These are phyloP conservation scores for Colletotrichum lindemuthianum DNA, from an alignment of 2,329 filamentous ascomycete species.

Conservation along the genomic window DNA sequence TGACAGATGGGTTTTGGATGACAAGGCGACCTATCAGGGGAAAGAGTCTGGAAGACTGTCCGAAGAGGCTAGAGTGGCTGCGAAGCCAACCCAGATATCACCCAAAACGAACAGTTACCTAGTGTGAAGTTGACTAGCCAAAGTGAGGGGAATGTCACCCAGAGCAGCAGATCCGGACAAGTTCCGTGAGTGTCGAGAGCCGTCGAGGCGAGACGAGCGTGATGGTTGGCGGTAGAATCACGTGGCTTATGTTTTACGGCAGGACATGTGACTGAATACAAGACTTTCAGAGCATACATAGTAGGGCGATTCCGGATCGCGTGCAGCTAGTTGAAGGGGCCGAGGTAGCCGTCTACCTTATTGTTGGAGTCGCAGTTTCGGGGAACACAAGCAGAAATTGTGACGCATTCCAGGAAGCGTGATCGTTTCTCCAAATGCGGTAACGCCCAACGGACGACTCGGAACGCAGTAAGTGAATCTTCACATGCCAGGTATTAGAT, in stretches of 20 bases:
- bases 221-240: conserved; percentile 5
- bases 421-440: conserved; percentile 12
- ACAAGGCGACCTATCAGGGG: no score
- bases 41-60: conserved; percentile 22
- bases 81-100: conserved; percentile 33
- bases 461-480: conserved; percentile 6
- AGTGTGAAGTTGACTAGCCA: conserved; percentile 1
- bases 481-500: conserved; percentile 29
- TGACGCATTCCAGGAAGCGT: conserved; percentile 28
- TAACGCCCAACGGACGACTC: conserved; percentile 28
- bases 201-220: conserved; percentile 1
- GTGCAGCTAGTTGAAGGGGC: conserved; percentile 3
- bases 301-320: conserved; percentile 17
- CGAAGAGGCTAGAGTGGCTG: conserved; percentile 35
- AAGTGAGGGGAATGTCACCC: background rate
- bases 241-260: background rate
- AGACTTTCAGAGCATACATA: conserved; percentile 9
- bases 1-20: background rate
- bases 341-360: conserved; percentile 14
- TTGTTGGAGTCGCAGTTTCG: conserved; percentile 17
- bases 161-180: conserved; percentile 15
- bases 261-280: conserved; percentile 28
- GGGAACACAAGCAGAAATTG: conserved; percentile 5
- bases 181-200: conserved; percentile 17
- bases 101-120: conserved; percentile 20